Conservation (phyloP, 768 basidiomycete species). For the Lentinula sp. region DNA sequence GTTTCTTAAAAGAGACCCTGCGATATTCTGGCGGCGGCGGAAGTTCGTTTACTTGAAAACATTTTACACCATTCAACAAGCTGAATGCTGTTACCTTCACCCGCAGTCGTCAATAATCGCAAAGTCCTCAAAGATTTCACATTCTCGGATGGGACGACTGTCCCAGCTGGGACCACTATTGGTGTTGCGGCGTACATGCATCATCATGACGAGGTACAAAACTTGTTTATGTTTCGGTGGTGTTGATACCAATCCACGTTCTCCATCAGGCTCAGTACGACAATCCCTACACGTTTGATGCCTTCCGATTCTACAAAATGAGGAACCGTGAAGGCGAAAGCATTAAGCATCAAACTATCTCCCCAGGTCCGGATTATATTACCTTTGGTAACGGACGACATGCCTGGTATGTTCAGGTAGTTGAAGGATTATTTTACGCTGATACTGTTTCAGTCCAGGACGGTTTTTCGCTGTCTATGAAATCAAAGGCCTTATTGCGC, state of each 20-base stretch:
- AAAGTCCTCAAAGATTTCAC: constrained; percentile 19
- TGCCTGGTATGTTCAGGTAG: constrained; percentile 13
- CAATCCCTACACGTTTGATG: constrained; percentile 36
- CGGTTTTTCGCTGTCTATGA: constrained; percentile 41
- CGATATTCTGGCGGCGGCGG: constrained; percentile 22
- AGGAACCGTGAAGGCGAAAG: constrained; percentile 25
- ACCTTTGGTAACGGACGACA: constrained; percentile 34
- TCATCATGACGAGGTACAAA: constrained; percentile 16
- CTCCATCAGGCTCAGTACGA: constrained; percentile 26
- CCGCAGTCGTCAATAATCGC: constrained; percentile 16
- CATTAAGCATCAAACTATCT: constrained; percentile 27
- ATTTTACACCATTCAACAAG: neutral
- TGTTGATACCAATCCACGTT: neutral
- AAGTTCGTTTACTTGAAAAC: constrained; percentile 15
- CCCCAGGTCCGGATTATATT: constrained; percentile 23
- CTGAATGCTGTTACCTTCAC: neutral
- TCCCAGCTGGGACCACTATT: constrained; percentile 21
- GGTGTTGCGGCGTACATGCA: constrained; percentile 16
- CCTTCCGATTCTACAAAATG: constrained; percentile 40
- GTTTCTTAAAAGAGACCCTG: constrained; percentile 37
- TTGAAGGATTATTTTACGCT: neutral
- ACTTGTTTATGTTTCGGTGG: neutral
- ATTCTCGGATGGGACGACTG: constrained; percentile 20
- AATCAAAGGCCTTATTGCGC: constrained; percentile 34
- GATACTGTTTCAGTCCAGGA: constrained; percentile 24